Base-by-base conservation (phyloP, 192 early-diverging fungal species). In the Chytriomyces confervae region DNA sequence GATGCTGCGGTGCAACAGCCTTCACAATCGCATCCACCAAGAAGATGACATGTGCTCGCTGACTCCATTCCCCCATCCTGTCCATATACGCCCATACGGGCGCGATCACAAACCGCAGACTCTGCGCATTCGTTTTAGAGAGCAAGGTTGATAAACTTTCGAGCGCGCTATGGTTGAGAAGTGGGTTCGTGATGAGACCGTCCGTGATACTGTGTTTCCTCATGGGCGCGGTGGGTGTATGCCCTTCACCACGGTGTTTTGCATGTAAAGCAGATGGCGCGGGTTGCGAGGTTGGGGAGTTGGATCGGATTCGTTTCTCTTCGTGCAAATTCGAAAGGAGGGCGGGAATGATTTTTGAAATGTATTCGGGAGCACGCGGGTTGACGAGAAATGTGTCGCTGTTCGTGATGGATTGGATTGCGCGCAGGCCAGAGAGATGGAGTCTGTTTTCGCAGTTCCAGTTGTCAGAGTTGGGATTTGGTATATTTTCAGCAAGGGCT, bases 361-460 rank as follows among this genome's bases (percentile, higher is more conserved):
- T 61, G 36, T 81, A 82, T n/a, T 57, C 47, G 6, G 77, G 29
- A 24, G 75, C 61, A 44, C 76, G 36, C n/a, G 82, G 48, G 63
- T 51, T 67, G 1, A 77, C n/a, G 5, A 79, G 61, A 51, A 84
- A 85, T 29, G 77, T 72, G 13, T 81, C 79, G 57, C 63, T 80
- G 8, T 62, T 44, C 20, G 65, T 74, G 29, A 88, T 69, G 47
- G 79, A 61, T 61, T 87, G 50, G 24, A 87, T 72, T 78, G 84
- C 69, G 76, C 83, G 65, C 83, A 68, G 72, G 16, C 84, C 84
- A 6, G 76, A 67, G n/a, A 86, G 62, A 36, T 84, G 81, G 11
- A 72, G 77, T 53, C 79, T 84, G 44, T 36, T 57, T 20, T 36
- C 36, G 53, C 20, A 2, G 20, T 0, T 57, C 5, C 16, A n/a